Evolutionary conservation across 1,139 yeast species (phyloP).

Genomic region (Pichia sp.): DNA sequence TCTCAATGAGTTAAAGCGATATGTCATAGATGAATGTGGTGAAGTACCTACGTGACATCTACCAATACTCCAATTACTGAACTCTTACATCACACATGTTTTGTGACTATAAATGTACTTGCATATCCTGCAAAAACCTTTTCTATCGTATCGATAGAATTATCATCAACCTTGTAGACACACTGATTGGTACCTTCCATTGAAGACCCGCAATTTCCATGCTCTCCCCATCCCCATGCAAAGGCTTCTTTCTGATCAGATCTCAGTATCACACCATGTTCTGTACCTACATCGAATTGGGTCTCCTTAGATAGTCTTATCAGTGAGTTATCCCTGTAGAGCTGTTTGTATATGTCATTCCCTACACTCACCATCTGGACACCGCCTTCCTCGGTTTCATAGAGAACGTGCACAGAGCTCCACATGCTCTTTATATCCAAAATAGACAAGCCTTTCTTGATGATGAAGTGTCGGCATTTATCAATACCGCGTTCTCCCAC

Average conservation of each 20-base stretch:
- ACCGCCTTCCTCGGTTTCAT: slow-evolving; percentile 17
- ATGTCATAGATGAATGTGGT: slow-evolving; percentile 61
- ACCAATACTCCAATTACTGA: background rate
- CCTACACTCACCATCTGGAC: slow-evolving; percentile 37
- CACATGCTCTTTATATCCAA: slow-evolving; percentile 50
- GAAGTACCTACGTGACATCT: slow-evolving; percentile 72
- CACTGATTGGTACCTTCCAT: slow-evolving; percentile 5
- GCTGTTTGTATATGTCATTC: slow-evolving; percentile 71
- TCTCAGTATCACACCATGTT: slow-evolving; percentile 59
- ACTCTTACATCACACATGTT: background rate
- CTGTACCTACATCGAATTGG: slow-evolving; percentile 69
- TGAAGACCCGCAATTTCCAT: slow-evolving; percentile 79
- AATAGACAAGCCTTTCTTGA: background rate
- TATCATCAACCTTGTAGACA: slow-evolving; percentile 1
- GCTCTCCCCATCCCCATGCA: slow-evolving; percentile 99
- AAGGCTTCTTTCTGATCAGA: slow-evolving; percentile 30
- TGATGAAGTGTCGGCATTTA: slow-evolving; percentile 2
- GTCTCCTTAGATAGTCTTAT: too few relatives aligned
- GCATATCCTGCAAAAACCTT: slow-evolving; percentile 42
- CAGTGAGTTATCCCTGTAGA: slow-evolving; percentile 1
- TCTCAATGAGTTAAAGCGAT: slow-evolving; percentile 9
- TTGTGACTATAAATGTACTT: slow-evolving; percentile 35
- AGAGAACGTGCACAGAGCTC: slow-evolving; percentile 62
- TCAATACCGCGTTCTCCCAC: background rate
- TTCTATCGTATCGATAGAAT: slow-evolving; percentile 25